Percentiles rank a stretch among this genome's conserved stretches.
Evolutionary conservation across 1,139 yeast species (phyloP).

Genomic region (Sugiyamaella grinbergsii): DNA sequence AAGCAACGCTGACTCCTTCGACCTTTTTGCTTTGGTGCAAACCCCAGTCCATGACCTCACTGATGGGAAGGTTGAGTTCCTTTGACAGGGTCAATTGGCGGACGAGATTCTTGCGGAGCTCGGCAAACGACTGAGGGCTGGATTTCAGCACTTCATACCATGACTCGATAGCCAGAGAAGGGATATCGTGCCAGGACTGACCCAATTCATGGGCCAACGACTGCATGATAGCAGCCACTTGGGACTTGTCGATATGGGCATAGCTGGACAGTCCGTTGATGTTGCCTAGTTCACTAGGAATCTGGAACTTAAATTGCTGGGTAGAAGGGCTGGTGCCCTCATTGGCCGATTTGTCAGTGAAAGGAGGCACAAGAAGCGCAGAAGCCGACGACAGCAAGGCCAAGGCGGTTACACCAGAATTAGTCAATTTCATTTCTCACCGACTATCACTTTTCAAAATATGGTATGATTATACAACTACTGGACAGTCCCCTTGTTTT

Average conservation of each 20-base stretch:
- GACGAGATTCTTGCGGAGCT: constrained; percentile 16
- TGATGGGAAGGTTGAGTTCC: constrained; percentile 15
- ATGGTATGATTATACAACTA: too few species aligned
- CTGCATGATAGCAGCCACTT: constrained; percentile 23
- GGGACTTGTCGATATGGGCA: constrained; percentile 15
- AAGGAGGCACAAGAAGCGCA: constrained; percentile 14
- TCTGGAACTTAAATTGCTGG: constrained; percentile 21
- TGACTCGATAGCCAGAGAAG: constrained; percentile 34
- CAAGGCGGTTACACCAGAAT: constrained; percentile 11
- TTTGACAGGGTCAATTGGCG: constrained; percentile 21
- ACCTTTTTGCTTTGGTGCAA: constrained; percentile 2
- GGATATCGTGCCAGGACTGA: constrained; percentile 34
- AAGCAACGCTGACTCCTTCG: constrained; percentile 6
- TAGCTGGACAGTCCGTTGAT: constrained; percentile 17
- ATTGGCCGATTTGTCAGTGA: neutral
- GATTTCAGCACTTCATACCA: constrained; percentile 36
- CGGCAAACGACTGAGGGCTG: constrained; percentile 19
- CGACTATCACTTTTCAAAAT: neutral
- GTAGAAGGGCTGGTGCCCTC: neutral
- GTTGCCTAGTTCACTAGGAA: constrained; percentile 22
- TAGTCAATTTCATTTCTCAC: constrained; percentile 7
- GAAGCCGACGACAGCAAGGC: constrained; percentile 12
- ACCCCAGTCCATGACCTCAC: constrained; percentile 23
- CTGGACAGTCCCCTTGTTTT: too few species aligned
- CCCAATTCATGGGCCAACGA: constrained; percentile 35